These are phyloP conservation scores for Leishmania aethiopica DNA, from an alignment of 208 protist species.

Conservation along the genomic window DNA sequence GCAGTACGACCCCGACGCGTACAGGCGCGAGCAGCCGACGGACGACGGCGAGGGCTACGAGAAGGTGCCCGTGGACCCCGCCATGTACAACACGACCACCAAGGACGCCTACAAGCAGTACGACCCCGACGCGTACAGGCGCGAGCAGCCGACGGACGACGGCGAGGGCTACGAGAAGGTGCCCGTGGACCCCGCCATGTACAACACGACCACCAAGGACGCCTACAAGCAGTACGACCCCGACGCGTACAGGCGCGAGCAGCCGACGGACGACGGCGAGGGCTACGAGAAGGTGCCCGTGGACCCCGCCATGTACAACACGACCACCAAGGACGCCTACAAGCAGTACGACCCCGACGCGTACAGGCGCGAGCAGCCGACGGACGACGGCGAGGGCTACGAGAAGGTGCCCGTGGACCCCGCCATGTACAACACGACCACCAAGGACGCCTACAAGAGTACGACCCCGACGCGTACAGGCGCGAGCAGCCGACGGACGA, in stretches of 20 bases:
- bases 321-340: not conserved
- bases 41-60: constrained; percentile 2
- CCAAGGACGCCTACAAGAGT: not conserved
- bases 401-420: not conserved
- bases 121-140: constrained; percentile 5
- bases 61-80: constrained; percentile 22
- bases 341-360: not conserved
- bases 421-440: not conserved
- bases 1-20: constrained; percentile 38
- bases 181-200: constrained; percentile 65
- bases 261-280: not conserved
- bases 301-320: not conserved
- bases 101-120: constrained; percentile 17
- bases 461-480: not conserved
- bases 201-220: constrained; percentile 44
- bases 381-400: not conserved
- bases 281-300: not conserved
- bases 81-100: constrained; percentile 28
- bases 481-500: not conserved
- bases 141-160: constrained; percentile 17
- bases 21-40: constrained; percentile 15
- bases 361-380: not conserved
- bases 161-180: constrained; percentile 19
- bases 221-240: constrained; percentile 26
- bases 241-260: not conserved